These are phyloP conservation scores for Bathelium albidoporum DNA, from an alignment of 495 filamentous ascomycete genomes.

Conservation along the genomic window DNA sequence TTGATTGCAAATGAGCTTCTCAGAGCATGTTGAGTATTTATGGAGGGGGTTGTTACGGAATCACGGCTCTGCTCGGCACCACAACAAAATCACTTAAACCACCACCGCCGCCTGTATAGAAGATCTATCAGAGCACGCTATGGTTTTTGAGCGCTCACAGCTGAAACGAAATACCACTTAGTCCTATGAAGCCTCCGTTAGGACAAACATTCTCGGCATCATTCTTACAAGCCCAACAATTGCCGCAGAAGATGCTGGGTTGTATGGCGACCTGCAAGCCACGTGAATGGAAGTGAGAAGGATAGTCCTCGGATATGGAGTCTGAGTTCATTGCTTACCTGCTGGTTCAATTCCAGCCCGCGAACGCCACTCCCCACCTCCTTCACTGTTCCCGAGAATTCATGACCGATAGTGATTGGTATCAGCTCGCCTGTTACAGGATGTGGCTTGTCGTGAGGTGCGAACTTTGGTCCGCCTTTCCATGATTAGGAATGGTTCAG, in stretches of 20 bases:
- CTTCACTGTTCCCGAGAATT: slow-evolving; percentile 22
- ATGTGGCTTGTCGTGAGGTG: slow-evolving; percentile 18
- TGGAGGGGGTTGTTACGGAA: not conserved
- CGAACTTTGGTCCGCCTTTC: not conserved
- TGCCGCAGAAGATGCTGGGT: slow-evolving; percentile 22
- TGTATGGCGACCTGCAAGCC: slow-evolving; percentile 13
- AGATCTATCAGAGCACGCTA: not conserved
- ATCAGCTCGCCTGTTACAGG: slow-evolving; percentile 21
- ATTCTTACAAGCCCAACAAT: slow-evolving; percentile 19
- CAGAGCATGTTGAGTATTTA: not conserved
- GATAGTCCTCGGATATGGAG: not conserved
- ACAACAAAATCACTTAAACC: slow-evolving; percentile 23
- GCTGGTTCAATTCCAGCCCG: slow-evolving; percentile 17
- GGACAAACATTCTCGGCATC: slow-evolving; percentile 21
- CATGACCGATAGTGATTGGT: slow-evolving; percentile 25
- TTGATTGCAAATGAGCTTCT: not conserved
- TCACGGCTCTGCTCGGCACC: slow-evolving; percentile 12
- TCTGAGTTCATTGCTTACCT: not conserved
- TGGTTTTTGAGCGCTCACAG: not conserved
- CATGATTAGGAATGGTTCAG: not conserved
- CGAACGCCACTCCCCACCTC: slow-evolving; percentile 17
- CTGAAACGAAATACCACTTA: slow-evolving; percentile 10
- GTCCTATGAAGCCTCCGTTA: slow-evolving; percentile 23
- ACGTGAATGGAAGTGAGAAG: not conserved
- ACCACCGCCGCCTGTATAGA: slow-evolving; percentile 16